Conservation (phyloP, 1,139 yeast genomes). For the Hemisphaericaspora lyxosophila region DNA sequence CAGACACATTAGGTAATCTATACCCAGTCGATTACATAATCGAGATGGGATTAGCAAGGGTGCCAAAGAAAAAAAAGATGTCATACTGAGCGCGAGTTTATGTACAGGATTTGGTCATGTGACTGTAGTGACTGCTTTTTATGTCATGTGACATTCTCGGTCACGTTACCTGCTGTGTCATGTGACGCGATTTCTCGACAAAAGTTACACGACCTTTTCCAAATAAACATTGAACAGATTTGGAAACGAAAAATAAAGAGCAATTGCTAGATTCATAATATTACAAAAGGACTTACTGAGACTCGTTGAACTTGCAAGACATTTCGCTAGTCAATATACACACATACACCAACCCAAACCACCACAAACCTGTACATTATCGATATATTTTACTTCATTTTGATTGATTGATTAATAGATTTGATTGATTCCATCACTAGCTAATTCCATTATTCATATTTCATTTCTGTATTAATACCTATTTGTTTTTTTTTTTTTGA, state of each 20-base stretch:
- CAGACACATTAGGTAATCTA: not conserved
- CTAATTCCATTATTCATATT: not conserved
- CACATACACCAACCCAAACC: not conserved
- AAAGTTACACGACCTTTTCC: conserved; percentile 1
- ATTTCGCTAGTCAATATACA: not conserved
- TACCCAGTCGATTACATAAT: not conserved
- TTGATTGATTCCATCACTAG: conserved; percentile 11
- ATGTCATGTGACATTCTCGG: not conserved
- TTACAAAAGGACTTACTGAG: too few species aligned
- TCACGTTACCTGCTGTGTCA: not conserved
- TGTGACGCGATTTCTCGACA: not conserved
- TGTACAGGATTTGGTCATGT: conserved; percentile 4
- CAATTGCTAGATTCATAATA: not conserved
- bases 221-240: not conserved
- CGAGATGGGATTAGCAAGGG: not conserved
- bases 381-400: conserved; percentile 13
- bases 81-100: not conserved
- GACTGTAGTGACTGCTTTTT: conserved; percentile 6
- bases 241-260: not conserved
- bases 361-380: conserved; percentile 7
- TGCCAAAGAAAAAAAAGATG: not conserved
- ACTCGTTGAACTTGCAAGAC: too few species aligned
- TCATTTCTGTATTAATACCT: conserved; percentile 1
- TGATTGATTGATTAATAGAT: conserved; percentile 16
- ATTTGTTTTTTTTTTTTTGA: too few species aligned